phyloP scores from a whole-genome alignment of 2,329 filamentous ascomycete genomes.

The Fusarium sp. region DNA sequence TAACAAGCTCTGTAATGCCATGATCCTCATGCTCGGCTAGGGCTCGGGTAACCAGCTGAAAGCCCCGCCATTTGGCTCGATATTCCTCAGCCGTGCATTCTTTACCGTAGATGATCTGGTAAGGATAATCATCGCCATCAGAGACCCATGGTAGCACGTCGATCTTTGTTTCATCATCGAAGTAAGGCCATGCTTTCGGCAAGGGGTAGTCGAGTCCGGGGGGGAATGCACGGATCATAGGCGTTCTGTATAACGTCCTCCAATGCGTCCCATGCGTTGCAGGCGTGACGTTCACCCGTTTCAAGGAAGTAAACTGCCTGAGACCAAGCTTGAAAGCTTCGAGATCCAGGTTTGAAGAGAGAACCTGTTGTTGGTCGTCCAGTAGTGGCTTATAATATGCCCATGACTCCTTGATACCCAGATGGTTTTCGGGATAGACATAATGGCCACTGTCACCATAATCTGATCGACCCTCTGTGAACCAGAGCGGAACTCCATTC shows the following conservation, averaged over 20 bases:
- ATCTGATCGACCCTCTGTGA: background rate
- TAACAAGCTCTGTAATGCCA: background rate
- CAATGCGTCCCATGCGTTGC: background rate
- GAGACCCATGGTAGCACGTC: background rate
- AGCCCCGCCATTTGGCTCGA: background rate
- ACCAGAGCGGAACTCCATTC: background rate
- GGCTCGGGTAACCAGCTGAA: background rate
- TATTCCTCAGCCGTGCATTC: background rate
- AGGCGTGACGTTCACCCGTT: background rate
- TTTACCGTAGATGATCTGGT: background rate
- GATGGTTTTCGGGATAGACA: background rate
- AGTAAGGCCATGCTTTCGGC: background rate
- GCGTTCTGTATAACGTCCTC: background rate
- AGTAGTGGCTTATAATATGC: background rate
- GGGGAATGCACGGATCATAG: background rate
- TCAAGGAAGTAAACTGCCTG: background rate
- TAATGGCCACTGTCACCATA: fast-evolving
- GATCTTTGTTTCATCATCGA: fast-evolving
- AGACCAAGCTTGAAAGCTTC: background rate
- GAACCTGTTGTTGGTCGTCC: background rate
- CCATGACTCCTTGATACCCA: background rate
- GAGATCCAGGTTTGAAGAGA: fast-evolving
- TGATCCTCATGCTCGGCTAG: background rate
- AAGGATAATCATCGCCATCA: background rate
- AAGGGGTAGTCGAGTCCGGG: background rate